Base-by-base conservation (phyloP, 768 basidiomycete species). In the Royoungia palumana region DNA sequence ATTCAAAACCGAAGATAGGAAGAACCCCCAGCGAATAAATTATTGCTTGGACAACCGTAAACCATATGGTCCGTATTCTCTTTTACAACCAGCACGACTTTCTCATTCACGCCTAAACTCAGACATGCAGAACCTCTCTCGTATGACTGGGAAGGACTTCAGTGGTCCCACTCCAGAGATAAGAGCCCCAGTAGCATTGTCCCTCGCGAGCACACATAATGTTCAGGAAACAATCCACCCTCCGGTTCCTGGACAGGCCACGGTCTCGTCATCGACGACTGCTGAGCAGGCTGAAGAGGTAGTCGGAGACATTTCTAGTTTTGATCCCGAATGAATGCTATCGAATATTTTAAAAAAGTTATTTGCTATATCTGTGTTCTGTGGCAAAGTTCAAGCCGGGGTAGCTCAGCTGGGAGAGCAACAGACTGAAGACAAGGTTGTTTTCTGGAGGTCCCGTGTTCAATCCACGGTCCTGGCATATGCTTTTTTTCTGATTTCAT, bases 1-100 rank as follows among this genome's bases (percentile, higher is more conserved):
- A 63, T 95, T 93, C 73, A 94, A 90, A 59, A 77, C 83, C 0
- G 94, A 95, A 65, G 92, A 94, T 64, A 89, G 79, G 70, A 82
- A 80, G 63, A 85, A 94, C 63, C 76, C 82, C 24, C 77, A 75
- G n/a, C 75, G 85, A 40, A 87, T 95, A 48, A 85, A 83, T 51
- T 74, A 79, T 52, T 87, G 83, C 61, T 69, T 94, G n/a, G 81
- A 81, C 50, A 83, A 87, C 58, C 79, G 81, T 54, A 75, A 80
- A 36, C 89, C 89, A 44, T 87, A 89, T 54, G 88, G 88, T 89
- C 58, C 55, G 80, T 71, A 30, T 46, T 7, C 30, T 14, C 11
- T 24, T 27, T 24, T 42, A 20, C 44, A 19, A 36, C 16, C 21
- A n/a, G 30, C 49, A 35, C 41, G 17, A 32, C 30, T 8, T 42